phyloP scores from a whole-genome alignment of 164 flowering plant genomes.

The Magnolia sinica region DNA sequence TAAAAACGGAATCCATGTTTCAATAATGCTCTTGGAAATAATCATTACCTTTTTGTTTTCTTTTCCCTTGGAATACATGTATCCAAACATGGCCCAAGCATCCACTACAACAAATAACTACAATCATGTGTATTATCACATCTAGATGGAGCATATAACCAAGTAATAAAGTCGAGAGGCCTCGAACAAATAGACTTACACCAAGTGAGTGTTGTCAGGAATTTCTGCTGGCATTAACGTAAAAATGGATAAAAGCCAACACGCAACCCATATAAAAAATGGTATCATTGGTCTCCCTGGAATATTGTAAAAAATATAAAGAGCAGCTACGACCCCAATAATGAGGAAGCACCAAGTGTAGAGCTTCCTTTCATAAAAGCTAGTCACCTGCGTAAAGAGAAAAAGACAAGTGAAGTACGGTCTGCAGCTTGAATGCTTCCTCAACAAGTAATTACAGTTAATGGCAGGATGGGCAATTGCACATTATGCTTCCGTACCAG shows the following conservation, averaged over 20 bases:
- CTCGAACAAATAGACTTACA: slow-evolving; percentile 50
- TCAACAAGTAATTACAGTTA: not conserved
- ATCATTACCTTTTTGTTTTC: no score
- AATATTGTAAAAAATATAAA: slow-evolving; percentile 41
- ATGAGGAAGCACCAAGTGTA: slow-evolving; percentile 76
- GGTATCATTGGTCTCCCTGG: slow-evolving; percentile 60
- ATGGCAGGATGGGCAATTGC: not conserved
- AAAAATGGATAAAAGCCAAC: slow-evolving; percentile 79
- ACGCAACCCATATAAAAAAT: slow-evolving; percentile 54
- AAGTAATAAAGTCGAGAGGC: not conserved
- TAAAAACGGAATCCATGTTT: no score
- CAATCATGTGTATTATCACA: not conserved
- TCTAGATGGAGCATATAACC: not conserved
- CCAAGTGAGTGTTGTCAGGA: slow-evolving; percentile 79
- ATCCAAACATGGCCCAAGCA: no score
- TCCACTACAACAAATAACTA: not conserved
- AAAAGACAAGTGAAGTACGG: slow-evolving; percentile 6
- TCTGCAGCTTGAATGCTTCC: slow-evolving; percentile 6
- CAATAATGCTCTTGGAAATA: no score
- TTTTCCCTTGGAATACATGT: no score
- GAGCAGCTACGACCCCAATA: slow-evolving; percentile 53
- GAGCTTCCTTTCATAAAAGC: slow-evolving; percentile 86
- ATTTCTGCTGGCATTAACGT: slow-evolving; percentile 98
- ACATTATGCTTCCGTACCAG: slow-evolving; percentile 47
- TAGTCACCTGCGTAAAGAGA: slow-evolving; percentile 64